phyloP scores from a whole-genome alignment of 352 stramenopile species.

The Phytophthora citricola region DNA sequence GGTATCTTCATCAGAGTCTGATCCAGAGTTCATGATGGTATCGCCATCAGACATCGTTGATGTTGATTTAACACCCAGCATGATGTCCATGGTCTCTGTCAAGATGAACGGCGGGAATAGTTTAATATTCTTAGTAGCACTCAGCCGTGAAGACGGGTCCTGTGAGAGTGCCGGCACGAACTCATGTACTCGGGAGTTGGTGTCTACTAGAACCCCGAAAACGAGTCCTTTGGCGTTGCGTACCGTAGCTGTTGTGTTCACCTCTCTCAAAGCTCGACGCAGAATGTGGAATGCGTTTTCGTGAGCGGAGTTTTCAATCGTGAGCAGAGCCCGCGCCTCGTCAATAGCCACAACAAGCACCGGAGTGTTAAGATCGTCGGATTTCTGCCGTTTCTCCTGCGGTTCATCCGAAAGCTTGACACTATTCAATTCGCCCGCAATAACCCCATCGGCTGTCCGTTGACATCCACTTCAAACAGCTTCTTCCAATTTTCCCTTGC shows the following conservation, averaged over 20 bases:
- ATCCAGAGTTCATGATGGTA: no score
- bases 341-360: conserved; percentile 3
- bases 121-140: conserved; percentile 6
- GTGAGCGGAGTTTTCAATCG: not conserved
- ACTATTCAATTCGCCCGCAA: not conserved
- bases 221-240: no score
- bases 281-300: no score
- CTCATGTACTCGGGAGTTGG: no score
- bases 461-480: no score
- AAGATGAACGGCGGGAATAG: conserved; percentile 75
- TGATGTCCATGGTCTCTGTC: conserved; percentile 39
- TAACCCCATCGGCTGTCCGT: not conserved
- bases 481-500: no score
- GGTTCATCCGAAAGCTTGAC: not conserved
- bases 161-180: no score
- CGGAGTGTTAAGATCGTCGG: not conserved
- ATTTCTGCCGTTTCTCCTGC: not conserved
- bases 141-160: no score
- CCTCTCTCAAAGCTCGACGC: no score
- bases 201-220: no score
- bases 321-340: not conserved
- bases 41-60: no score
- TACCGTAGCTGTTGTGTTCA: no score
- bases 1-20: not conserved
- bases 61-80: not conserved